Conservation (phyloP, 106 monocot species). For the Allium sativum region DNA sequence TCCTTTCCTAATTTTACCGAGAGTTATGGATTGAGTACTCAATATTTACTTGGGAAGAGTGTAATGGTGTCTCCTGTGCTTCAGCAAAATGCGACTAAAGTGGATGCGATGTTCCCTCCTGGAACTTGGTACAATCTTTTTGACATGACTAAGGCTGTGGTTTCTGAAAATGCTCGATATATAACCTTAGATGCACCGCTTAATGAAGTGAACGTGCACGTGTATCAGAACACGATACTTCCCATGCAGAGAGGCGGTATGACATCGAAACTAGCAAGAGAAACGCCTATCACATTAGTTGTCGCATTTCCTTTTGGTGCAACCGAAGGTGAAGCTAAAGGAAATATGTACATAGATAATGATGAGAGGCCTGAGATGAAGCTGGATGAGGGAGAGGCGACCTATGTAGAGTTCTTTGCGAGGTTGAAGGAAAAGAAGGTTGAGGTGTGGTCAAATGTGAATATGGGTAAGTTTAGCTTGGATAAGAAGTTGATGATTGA, state of each 20-base stretch:
- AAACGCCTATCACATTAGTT: constrained; percentile 75
- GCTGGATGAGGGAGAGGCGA: constrained; percentile 58
- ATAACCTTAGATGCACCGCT: constrained; percentile 60
- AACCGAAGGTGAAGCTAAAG: constrained; percentile 38
- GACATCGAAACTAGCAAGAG: constrained; percentile 55
- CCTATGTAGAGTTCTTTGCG: constrained; percentile 50
- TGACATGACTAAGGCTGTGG: constrained; percentile 53
- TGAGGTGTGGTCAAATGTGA: constrained; percentile 68
- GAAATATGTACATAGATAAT: constrained; percentile 69
- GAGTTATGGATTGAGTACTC: constrained; percentile 72
- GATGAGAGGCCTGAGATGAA: constrained; percentile 87
- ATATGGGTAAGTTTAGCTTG: constrained; percentile 43
- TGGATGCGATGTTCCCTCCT: constrained; percentile 69
- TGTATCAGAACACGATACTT: constrained; percentile 70
- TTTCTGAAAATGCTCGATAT: constrained; percentile 39
- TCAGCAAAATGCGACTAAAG: constrained; percentile 39
- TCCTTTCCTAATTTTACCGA: constrained; percentile 65
- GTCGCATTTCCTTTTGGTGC: constrained; percentile 53
- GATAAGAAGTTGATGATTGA: constrained; percentile 54
- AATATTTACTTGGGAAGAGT: constrained; percentile 65
- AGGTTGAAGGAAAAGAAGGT: constrained; percentile 29
- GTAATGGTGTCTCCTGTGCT: constrained; percentile 91
- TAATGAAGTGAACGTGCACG: constrained; percentile 90
- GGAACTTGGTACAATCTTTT: constrained; percentile 94
- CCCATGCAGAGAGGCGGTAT: constrained; percentile 88